Evolutionary conservation across 768 basidiomycete species (phyloP).

Genomic region (Amanita rimosa): DNA sequence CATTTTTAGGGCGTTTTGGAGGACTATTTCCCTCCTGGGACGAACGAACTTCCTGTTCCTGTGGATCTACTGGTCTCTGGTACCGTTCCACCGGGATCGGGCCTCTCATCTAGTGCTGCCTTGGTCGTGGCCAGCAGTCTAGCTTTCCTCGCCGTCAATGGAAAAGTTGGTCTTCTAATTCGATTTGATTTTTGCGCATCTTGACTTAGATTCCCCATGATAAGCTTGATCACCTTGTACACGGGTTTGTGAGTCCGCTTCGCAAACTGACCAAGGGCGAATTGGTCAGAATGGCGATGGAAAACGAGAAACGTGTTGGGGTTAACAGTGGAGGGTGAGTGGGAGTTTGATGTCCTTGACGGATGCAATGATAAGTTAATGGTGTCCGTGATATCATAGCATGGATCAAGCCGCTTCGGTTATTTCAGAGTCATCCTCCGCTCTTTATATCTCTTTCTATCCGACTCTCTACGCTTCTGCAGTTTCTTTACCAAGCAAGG

Average conservation of each 20-base stretch:
- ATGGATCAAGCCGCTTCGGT: conserved; percentile 92
- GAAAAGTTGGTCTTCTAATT: conserved; percentile 31
- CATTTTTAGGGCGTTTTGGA: conserved; percentile 58
- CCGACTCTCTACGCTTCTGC: conserved; percentile 58
- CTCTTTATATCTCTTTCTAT: conserved; percentile 76
- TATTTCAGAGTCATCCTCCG: conserved; percentile 57
- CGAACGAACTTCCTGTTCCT: conserved; percentile 30
- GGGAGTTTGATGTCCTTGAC: neutral
- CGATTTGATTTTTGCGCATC: neutral
- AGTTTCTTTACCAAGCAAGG: conserved; percentile 44
- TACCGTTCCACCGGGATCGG: conserved; percentile 77
- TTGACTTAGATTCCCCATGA: neutral
- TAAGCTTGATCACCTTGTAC: conserved; percentile 15
- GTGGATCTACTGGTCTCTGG: conserved; percentile 75
- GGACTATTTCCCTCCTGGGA: conserved; percentile 33
- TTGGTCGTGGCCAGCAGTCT: conserved; percentile 85
- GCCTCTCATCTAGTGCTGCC: conserved; percentile 80
- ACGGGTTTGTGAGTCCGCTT: neutral
- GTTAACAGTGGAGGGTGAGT: conserved; percentile 73
- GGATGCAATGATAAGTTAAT: too few relatives aligned
- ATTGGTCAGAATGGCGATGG: conserved; percentile 70
- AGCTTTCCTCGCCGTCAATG: conserved; percentile 69
- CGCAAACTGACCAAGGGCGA: conserved; percentile 46
- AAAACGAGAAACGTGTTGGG: conserved; percentile 76
- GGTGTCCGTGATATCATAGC: conserved; percentile 20